Evolutionary conservation across 169 alveolate genomes (phyloP).

Genomic region (Plasmodium billcollinsi): DNA sequence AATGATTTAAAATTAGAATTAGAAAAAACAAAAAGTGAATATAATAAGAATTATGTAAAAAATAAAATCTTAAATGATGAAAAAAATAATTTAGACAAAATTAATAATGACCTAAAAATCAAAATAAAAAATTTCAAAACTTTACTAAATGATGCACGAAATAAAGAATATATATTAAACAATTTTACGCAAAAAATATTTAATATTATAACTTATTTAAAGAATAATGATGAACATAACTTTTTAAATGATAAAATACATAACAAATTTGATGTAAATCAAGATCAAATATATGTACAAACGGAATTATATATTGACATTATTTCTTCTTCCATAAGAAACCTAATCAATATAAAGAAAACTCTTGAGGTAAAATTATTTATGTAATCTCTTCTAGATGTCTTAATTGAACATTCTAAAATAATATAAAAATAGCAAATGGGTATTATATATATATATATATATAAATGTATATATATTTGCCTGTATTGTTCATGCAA

Average conservation of each 20-base stretch:
- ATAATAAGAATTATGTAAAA: constrained; percentile 9
- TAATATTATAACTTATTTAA: constrained; percentile 14
- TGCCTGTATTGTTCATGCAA: no score
- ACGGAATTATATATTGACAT: constrained; percentile 35
- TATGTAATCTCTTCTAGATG: no score
- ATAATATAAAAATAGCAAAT: no score
- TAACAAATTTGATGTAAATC: background rate
- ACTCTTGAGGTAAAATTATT: constrained; percentile 11
- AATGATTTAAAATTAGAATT: constrained; percentile 29
- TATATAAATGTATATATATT: no score
- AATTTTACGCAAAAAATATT: constrained; percentile 31
- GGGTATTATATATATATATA: no score
- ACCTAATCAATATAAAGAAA: constrained; percentile 16
- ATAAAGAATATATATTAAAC: constrained; percentile 19
- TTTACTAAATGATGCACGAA: background rate
- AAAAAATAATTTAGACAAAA: constrained; percentile 10
- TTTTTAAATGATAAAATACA: background rate
- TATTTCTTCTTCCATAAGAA: constrained; percentile 22
- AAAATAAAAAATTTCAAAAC: constrained; percentile 17
- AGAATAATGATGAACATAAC: constrained; percentile 7
- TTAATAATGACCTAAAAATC: constrained; percentile 23
- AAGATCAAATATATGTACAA: background rate
- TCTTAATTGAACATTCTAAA: no score
- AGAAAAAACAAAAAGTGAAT: constrained; percentile 16
- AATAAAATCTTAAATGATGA: constrained; percentile 40